phyloP scores from a whole-genome alignment of 176 grass and related monocot genomes.

The Luzula sylvatica region DNA sequence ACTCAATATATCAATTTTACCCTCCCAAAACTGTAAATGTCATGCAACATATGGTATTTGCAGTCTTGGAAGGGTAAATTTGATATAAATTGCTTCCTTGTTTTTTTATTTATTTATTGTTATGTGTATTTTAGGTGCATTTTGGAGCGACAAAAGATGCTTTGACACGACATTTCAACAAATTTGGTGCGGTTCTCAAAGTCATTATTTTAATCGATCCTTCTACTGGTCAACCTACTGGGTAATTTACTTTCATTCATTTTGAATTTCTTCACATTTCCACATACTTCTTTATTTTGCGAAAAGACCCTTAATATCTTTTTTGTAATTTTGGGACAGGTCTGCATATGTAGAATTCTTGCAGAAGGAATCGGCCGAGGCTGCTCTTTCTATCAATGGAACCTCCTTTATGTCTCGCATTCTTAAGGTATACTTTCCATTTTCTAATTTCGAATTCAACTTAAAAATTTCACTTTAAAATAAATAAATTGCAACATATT shows the following conservation, averaged over 20 bases:
- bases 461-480: too few species aligned
- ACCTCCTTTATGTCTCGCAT: conserved; percentile 98
- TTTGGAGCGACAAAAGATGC: conserved; percentile 63
- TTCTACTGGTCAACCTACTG: conserved; percentile 72
- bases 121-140: too few species aligned
- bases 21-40: too few species aligned
- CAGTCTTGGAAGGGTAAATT: too few species aligned
- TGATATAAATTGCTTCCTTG: too few species aligned
- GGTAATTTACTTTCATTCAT: conserved; percentile 36
- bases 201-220: conserved; percentile 72
- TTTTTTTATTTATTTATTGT: too few species aligned
- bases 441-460: too few species aligned
- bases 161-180: conserved; percentile 90
- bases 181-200: conserved; percentile 83
- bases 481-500: not conserved
- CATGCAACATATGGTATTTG: too few species aligned
- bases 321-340: conserved; percentile 23
- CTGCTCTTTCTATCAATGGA: conserved; percentile 62
- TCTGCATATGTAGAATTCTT: conserved; percentile 81
- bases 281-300: not conserved
- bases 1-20: too few species aligned
- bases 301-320: not conserved
- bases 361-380: conserved; percentile 77
- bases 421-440: too few species aligned
- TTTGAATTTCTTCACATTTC: not conserved